Evolutionary conservation across 1,284 basidiomycete species (phyloP), one percentile per base, ranked within the genome.

Genomic region (Cryptococcus sp.): DNA sequence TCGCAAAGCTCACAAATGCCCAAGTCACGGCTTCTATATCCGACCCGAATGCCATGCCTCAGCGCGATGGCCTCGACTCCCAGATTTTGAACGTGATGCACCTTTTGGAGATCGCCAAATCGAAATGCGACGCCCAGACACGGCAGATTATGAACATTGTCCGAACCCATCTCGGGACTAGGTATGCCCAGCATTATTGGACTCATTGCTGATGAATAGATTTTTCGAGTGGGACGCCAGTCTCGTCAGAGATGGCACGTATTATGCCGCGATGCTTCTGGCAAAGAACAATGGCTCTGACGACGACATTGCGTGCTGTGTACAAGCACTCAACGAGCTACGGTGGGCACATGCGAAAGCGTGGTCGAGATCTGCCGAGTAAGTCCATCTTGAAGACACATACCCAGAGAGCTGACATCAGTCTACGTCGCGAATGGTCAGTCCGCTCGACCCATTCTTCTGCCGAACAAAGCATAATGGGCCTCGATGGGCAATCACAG

Each of bases 151-250:
- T 85, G 24, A 82, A 81, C 5, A 77, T 79, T 25, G 80, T 90
- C 18, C 78, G 57, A 39, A 39, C 44, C n/a, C 68, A 74, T 41
- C 52, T 70, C 3, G 67, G 69, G 1, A 61, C 64, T 2, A 60
- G 62, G 62, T 63, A 40, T 52, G 58, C 50, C 2, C 21, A 34
- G n/a, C 4, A 11, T 25, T 22, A 1, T 24, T 14, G 2, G 23
- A 3, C 36, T 14, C 5, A 18, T 16, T 22, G 36, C 14, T n/a
- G 13, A 10, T 36, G 11, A 19, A 24, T 32, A 66, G 78, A 48
- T 82, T 91, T 60, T 90, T 92, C 67, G 81, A 81, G 59, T 91
- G 85, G 78, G 90, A 92, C 65, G 82, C 87, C 1, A 85, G 85
- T 21, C 78, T 91, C 4, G 83, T 89, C 40, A 82, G 87, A 51